Conservation (phyloP, 176 grass and related monocot genomes). For the Zoysia japonica region DNA sequence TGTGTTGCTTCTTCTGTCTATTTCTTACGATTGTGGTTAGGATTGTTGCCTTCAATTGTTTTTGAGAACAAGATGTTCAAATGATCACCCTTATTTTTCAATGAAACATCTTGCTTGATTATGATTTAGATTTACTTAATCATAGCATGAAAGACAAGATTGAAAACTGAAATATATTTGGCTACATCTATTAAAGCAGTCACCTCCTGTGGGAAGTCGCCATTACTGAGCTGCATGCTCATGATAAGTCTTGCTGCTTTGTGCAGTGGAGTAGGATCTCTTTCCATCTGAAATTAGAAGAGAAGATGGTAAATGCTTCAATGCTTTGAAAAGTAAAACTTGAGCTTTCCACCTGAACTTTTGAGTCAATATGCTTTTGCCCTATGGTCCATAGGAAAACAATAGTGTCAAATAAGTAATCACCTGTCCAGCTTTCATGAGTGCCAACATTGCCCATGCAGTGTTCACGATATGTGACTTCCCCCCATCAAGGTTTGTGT, state of each 20-base stretch:
- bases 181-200: neutral
- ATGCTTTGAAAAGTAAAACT: conserved; percentile 9
- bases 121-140: too few relatives aligned
- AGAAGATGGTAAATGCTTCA: conserved; percentile 18
- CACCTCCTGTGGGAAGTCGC: conserved; percentile 84
- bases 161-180: neutral
- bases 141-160: neutral
- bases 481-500: conserved; percentile 59
- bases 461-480: conserved; percentile 78
- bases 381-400: neutral
- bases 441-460: conserved; percentile 70
- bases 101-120: too few relatives aligned
- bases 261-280: conserved; percentile 63
- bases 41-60: too few relatives aligned
- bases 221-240: conserved; percentile 57
- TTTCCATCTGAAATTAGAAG: conserved; percentile 46
- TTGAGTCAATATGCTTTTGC: neutral
- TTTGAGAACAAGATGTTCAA: too few relatives aligned
- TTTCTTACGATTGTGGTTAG: too few relatives aligned
- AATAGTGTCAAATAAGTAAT: conserved; percentile 23
- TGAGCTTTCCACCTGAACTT: neutral
- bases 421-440: conserved; percentile 84
- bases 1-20: too few relatives aligned
- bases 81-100: too few relatives aligned
- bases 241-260: conserved; percentile 61